Base-by-base conservation (phyloP, 2,329 filamentous ascomycete species). In the Neofusicoccum cordaticola region DNA sequence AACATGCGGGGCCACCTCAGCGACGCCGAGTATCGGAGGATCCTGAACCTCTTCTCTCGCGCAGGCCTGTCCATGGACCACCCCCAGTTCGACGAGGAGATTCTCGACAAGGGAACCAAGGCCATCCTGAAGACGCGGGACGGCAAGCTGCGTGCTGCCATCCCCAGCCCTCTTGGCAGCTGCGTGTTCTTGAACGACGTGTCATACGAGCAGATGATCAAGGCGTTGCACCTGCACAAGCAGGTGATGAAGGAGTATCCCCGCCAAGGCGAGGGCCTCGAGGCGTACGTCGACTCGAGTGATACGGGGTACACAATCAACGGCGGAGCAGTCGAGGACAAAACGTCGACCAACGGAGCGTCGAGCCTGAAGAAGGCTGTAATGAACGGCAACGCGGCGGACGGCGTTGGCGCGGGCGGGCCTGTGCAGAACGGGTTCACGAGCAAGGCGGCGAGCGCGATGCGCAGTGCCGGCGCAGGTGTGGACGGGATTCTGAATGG, bases 11-110 rank as follows among this genome's bases (percentile, higher is more conserved):
- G 86, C 3, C 78, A 90, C 0, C 80, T 91, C 9, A 82, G 80
- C 22, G 79, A 86, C 50, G 80, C 79, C 1, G 88, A 91, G 68
- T 87, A 90, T 72, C 80, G 77, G 31, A 83, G 88, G 17, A 76
- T 91, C 0, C 78, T 91, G n/a, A 84, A 82, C 62, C 81, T 91
- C 4, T 91, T 91, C 76, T 90, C 88, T 0, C 83, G 88, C 50
- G 88, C 87, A 5, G 89, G 89, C 19, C 81, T 91, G 0, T 88
- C 88, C 19, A 90, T 91, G 82, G 89, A 91, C 66, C 88, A 91
- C 70, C 81, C 84, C 6, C 80, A 88, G 42, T 91, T 91, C 71
- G 83, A 90, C 69, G 86, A 88, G 62, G 81, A 84, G 0, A 82
- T 90, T 31, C 82, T 91, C 9, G 85, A 87, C 60, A 85, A 86